Evolutionary conservation across 1,139 yeast genomes (phyloP).

Genomic region (Arxiozyma slooffiae): DNA sequence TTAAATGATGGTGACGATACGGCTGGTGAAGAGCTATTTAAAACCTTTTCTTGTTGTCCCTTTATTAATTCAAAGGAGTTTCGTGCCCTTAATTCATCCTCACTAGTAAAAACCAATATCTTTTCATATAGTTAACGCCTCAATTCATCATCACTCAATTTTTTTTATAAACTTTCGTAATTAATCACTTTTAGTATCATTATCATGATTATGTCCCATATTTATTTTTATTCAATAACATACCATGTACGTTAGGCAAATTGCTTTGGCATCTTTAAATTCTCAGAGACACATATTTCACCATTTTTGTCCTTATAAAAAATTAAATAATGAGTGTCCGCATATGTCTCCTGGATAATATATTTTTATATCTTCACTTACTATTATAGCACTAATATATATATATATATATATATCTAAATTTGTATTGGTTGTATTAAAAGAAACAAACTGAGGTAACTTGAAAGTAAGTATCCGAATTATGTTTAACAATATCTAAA

Average conservation of each 20-base stretch:
- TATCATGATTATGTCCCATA: background rate
- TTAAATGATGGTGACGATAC: background rate
- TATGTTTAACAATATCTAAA: constrained; percentile 8
- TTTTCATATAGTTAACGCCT: constrained; percentile 22
- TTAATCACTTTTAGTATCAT: background rate
- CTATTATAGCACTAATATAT: constrained; percentile 12
- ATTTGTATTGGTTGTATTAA: background rate
- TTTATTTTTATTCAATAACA: background rate
- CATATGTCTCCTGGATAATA: constrained; percentile 5
- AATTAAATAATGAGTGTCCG: background rate
- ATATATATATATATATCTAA: constrained; percentile 16
- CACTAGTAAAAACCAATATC: constrained; percentile 22
- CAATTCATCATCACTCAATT: constrained; percentile 26
- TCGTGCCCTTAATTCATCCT: constrained; percentile 23
- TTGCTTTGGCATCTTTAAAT: background rate
- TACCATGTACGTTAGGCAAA: background rate
- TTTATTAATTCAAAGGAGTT: constrained; percentile 26
- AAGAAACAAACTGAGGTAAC: background rate
- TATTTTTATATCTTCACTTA: constrained; percentile 2
- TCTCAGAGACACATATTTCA: background rate
- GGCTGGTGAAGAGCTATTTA: background rate
- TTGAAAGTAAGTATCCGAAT: background rate
- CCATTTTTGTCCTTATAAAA: background rate
- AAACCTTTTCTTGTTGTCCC: constrained; percentile 1
- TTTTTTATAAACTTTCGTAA: constrained; percentile 10